Conservation (phyloP, 192 early-diverging fungal species). For the Phycomyces blakesleeanus region DNA sequence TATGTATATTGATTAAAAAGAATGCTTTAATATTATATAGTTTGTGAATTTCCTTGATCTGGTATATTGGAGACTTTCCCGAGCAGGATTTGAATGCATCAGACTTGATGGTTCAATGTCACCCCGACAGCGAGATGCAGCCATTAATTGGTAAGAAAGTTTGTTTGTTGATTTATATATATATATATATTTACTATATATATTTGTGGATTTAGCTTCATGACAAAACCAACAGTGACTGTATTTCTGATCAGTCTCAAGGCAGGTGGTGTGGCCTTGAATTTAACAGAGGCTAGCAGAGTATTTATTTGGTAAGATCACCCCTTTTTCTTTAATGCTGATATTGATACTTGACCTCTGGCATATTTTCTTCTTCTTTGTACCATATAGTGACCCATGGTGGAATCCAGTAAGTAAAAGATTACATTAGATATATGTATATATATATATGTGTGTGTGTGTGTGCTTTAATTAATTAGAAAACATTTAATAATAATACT, state of each 20-base stretch:
- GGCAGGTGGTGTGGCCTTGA: constrained; percentile 89
- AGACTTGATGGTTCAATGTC: constrained; percentile 90
- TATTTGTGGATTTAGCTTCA: no score
- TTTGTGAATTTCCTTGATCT: constrained; percentile 89
- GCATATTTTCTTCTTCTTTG: no score
- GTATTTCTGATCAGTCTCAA: constrained; percentile 90
- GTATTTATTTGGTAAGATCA: constrained; percentile 66
- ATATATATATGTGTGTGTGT: no score
- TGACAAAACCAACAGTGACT: constrained; percentile 74
- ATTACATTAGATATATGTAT: no score
- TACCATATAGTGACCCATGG: constrained; percentile 47
- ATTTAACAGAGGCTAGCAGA: constrained; percentile 84
- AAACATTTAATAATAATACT: no score
- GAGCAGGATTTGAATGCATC: constrained; percentile 81
- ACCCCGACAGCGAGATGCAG: constrained; percentile 67
- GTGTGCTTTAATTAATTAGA: no score
- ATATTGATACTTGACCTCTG: constrained; percentile 12
- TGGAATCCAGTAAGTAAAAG: constrained; percentile 56
- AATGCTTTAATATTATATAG: no score
- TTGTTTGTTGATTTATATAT: background rate
- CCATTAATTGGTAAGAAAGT: constrained; percentile 48
- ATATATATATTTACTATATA: no score
- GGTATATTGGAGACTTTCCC: constrained; percentile 85
- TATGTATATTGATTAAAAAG: no score
- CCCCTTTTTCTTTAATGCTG: no score